phyloP scores from a whole-genome alignment of 768 basidiomycete species.

The Amanita pallidorosea region DNA sequence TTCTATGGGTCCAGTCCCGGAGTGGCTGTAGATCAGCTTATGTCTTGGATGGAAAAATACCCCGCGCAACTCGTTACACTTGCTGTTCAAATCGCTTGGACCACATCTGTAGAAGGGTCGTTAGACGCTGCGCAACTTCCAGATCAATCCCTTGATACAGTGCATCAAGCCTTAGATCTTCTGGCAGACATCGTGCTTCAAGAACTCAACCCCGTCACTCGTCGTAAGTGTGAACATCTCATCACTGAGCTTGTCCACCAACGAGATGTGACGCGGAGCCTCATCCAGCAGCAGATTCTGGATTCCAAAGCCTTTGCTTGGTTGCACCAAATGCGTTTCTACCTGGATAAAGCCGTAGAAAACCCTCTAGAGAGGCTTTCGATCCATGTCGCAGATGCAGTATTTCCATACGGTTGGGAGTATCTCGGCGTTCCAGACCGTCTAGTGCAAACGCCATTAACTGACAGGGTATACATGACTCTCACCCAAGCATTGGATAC shows the following conservation, averaged over 20 bases:
- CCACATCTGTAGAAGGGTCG: constrained; percentile 64
- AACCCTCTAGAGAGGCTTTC: constrained; percentile 73
- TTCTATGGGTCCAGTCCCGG: constrained; percentile 65
- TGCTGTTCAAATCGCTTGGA: constrained; percentile 96
- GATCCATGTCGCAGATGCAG: constrained; percentile 82
- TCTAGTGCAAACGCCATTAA: constrained; percentile 95
- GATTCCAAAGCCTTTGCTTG: constrained; percentile 77
- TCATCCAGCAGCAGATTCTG: constrained; percentile 52
- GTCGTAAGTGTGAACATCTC: constrained; percentile 95
- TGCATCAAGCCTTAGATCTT: constrained; percentile 78
- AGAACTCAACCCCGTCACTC: constrained; percentile 82
- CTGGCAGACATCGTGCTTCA: constrained; percentile 95
- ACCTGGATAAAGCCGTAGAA: constrained; percentile 61
- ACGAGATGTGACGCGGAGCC: constrained; percentile 81
- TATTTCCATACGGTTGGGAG: constrained; percentile 97
- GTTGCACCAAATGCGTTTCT: constrained; percentile 99
- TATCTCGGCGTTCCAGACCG: constrained; percentile 96
- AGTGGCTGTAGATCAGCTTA: constrained; percentile 57
- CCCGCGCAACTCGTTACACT: constrained; percentile 95
- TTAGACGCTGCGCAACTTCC: constrained; percentile 48
- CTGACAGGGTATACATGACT: constrained; percentile 94
- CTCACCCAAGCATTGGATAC: constrained; percentile 91
- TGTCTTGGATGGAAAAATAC: constrained; percentile 88
- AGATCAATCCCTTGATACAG: constrained; percentile 58
- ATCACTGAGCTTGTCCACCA: constrained; percentile 99